Percentiles rank a stretch among this genome's conserved stretches.
phyloP scores from a whole-genome alignment of 23 red algal species.

The Gracilaria domingensis region DNA sequence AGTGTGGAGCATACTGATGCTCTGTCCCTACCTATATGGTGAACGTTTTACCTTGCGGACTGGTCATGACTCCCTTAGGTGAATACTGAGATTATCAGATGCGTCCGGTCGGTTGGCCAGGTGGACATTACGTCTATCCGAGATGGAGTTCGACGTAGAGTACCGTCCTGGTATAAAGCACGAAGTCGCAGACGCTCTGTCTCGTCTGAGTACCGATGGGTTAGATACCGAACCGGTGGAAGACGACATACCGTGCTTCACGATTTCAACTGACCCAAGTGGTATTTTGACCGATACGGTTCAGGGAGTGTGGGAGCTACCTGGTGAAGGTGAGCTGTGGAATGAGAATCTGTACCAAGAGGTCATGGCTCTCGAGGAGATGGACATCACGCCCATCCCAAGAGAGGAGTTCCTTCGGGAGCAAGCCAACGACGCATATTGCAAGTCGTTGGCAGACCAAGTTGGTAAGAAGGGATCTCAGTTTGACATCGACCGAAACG shows the following conservation, averaged over 20 bases:
- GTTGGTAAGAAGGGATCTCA: conserved; percentile 19
- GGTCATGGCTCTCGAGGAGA: conserved; percentile 14
- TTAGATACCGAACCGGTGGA: conserved; percentile 6
- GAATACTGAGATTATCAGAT: conserved; percentile 10
- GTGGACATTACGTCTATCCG: conserved; percentile 38
- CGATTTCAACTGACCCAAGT: background rate
- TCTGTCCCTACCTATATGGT: conserved; percentile 45
- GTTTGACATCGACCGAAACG: conserved; percentile 9
- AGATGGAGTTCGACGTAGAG: conserved; percentile 39
- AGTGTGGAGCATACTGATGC: conserved; percentile 16
- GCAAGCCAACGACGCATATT: conserved; percentile 16
- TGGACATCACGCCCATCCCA: conserved; percentile 13
- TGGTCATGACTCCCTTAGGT: conserved; percentile 42
- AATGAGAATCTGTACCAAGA: background rate
- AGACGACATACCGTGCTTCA: conserved; percentile 52
- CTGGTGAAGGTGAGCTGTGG: background rate
- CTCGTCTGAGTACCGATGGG: conserved; percentile 1
- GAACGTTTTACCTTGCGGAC: conserved; percentile 18
- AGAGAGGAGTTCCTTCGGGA: conserved; percentile 16
- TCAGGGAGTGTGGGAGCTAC: background rate
- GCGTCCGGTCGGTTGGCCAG: conserved; percentile 22
- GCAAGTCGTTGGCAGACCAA: background rate
- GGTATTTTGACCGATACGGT: background rate
- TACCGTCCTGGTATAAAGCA: conserved; percentile 49
- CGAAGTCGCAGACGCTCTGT: conserved; percentile 32